Evolutionary conservation across 2,329 filamentous ascomycete species (phyloP), one percentile per base, ranked within the genome.

Genomic region (Colletotrichum abscissum): DNA sequence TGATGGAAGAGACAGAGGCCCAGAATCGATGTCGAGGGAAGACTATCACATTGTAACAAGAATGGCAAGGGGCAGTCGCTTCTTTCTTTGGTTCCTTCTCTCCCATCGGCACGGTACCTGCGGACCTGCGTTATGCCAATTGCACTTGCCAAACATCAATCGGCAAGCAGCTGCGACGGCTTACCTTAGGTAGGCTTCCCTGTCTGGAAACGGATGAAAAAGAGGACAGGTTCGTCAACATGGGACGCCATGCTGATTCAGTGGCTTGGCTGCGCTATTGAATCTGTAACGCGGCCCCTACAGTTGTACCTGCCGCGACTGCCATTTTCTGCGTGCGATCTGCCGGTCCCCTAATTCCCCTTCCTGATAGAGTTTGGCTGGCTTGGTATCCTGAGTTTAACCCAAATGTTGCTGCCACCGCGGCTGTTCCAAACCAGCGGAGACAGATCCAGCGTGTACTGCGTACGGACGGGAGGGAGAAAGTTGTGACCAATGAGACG

Each of bases 301-400:
- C 22, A 54, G 1, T n/a, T 64, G 28, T 52, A 46, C 33, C 22
- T 26, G 26, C 30, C 14, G 38, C n/a, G 35, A 9, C 22, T 30
- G 22, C 54, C 54, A 30, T 14, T 35, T 54, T 22, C 5, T 46
- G 59, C 7, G 24, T n/a, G 55, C 42, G 22, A 49, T 24, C 35
- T 58, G 52, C 7, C n/a, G 9, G 38, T 42, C 38, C 38, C 38
- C 38, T 42, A 42, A 42, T 42, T 28, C 3, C 57, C 12, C 33
- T 54, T 46, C 30, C 16, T 30, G 46, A 30, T 58, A 64, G 35
- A 64, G 69, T n/a, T 30, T 28, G n/a, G 7, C 54, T 54, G 52
- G 22, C 14, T 16, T 69, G 66, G 54, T 69, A 69, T 72, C 69
- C 66, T 6, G 38, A 59, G 69, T 69, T 63, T 55, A 69, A 63